These are phyloP conservation scores for Alectoria sarmentosa DNA, from an alignment of 495 filamentous ascomycete species.

Conservation along the genomic window DNA sequence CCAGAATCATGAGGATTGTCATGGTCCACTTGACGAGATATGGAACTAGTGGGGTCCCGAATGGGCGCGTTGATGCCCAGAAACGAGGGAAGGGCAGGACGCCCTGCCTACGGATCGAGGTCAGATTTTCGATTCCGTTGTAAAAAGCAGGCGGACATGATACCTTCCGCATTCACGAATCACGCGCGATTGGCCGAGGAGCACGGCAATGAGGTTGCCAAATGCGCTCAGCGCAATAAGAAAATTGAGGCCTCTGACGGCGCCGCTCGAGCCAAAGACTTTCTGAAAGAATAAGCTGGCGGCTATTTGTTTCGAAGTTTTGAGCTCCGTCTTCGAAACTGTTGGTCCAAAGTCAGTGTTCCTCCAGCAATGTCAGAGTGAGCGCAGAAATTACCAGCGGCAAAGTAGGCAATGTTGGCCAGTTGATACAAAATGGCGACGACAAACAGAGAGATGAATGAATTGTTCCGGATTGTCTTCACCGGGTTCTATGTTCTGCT, in stretches of 20 bases:
- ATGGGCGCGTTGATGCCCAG: slow-evolving; percentile 57
- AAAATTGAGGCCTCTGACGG: slow-evolving; percentile 50
- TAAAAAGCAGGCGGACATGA: slow-evolving; percentile 38
- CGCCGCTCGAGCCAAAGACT: slow-evolving; percentile 48
- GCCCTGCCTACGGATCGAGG: slow-evolving; percentile 44
- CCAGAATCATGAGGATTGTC: slow-evolving; percentile 58
- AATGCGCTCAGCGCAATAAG: slow-evolving; percentile 57
- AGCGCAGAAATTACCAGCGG: slow-evolving; percentile 31
- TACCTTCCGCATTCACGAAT: slow-evolving; percentile 2
- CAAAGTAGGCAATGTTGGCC: slow-evolving; percentile 56
- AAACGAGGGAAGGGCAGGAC: slow-evolving; percentile 55
- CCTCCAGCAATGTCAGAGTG: not conserved
- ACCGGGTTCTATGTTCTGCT: slow-evolving; percentile 39
- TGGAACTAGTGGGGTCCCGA: slow-evolving; percentile 54
- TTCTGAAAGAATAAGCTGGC: slow-evolving; percentile 54
- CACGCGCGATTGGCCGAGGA: slow-evolving; percentile 44
- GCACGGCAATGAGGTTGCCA: slow-evolving; percentile 51
- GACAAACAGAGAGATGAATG: slow-evolving; percentile 41
- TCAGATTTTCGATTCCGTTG: slow-evolving; percentile 35
- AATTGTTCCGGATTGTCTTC: slow-evolving; percentile 48
- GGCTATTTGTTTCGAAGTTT: slow-evolving; percentile 45
- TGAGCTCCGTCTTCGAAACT: slow-evolving; percentile 45
- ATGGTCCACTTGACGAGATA: slow-evolving; percentile 52
- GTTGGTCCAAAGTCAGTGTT: not conserved
- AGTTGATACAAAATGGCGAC: slow-evolving; percentile 52